A percentile compares a stretch with the other conserved stretches of the same genome.
These are phyloP conservation scores for Cladorrhinum sp. DNA, from an alignment of 2,329 filamentous ascomycete genomes.

Conservation along the genomic window DNA sequence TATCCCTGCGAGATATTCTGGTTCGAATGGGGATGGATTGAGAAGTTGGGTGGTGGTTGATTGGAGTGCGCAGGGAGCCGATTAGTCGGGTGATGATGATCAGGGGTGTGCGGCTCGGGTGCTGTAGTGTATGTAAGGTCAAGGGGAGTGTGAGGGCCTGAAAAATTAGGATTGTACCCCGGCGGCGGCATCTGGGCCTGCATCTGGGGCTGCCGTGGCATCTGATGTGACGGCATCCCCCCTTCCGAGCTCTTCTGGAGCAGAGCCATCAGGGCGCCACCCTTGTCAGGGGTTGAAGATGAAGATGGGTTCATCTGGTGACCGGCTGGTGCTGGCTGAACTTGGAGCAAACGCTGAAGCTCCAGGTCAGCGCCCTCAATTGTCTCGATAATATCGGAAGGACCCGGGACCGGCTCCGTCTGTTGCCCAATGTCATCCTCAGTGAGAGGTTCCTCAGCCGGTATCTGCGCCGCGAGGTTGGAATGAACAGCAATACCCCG, in stretches of 20 bases:
- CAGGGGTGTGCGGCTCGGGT: slow-evolving; percentile 55
- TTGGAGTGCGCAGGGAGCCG: slow-evolving; percentile 45
- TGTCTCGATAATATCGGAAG: slow-evolving; percentile 40
- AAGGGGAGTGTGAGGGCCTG: slow-evolving; percentile 49
- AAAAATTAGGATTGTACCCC: slow-evolving; percentile 7
- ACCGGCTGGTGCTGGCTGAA: slow-evolving; percentile 52
- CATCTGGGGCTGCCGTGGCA: slow-evolving; percentile 25
- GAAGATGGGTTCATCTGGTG: slow-evolving; percentile 35
- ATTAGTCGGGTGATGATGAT: slow-evolving; percentile 52
- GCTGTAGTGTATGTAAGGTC: slow-evolving; percentile 52
- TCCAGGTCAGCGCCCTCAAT: slow-evolving; percentile 51
- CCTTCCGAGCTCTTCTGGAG: slow-evolving; percentile 40
- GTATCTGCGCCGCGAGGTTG: slow-evolving; percentile 43
- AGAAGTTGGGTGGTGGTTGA: slow-evolving; percentile 49
- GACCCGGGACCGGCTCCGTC: slow-evolving; percentile 33
- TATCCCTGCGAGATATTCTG: slow-evolving; percentile 25
- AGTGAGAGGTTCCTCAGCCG: slow-evolving; percentile 55
- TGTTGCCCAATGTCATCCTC: slow-evolving; percentile 59
- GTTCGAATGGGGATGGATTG: slow-evolving; percentile 36
- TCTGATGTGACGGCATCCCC: slow-evolving; percentile 25
- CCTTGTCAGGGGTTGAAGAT: slow-evolving; percentile 40
- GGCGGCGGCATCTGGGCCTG: slow-evolving; percentile 25
- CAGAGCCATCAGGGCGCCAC: slow-evolving; percentile 52
- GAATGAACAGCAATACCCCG: slow-evolving; percentile 38
- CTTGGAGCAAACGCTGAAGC: slow-evolving; percentile 53